Evolutionary conservation across 495 filamentous ascomycete genomes (phyloP).

Genomic region (Schizothecium vesticola): DNA sequence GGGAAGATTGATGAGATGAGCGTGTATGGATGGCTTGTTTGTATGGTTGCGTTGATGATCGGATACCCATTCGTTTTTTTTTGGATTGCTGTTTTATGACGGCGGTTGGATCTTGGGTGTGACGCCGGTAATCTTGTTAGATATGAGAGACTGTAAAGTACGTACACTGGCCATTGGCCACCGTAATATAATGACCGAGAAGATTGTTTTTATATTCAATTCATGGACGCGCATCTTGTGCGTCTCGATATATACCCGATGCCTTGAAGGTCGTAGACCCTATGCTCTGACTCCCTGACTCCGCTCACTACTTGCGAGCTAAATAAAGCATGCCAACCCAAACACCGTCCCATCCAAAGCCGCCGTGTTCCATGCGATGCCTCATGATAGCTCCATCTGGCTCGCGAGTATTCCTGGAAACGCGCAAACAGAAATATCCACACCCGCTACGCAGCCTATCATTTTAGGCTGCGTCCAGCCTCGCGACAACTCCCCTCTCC

Average conservation of each 20-base stretch:
- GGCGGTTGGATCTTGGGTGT: not conserved
- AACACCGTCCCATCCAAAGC: not conserved
- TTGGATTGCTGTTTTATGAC: not conserved
- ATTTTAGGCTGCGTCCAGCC: not conserved
- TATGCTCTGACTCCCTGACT: not conserved
- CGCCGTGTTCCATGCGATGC: not conserved
- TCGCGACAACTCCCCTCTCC: not conserved
- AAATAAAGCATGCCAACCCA: not conserved
- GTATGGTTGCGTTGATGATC: not conserved
- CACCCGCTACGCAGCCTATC: not conserved
- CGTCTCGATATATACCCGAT: not conserved
- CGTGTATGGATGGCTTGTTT: no score
- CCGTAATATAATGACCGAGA: not conserved
- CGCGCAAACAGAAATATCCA: no score
- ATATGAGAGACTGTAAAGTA: not conserved
- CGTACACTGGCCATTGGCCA: not conserved
- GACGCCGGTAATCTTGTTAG: not conserved
- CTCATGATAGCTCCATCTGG: not conserved
- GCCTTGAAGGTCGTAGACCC: not conserved
- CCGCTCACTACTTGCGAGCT: not conserved
- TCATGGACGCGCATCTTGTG: not conserved
- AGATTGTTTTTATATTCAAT: not conserved
- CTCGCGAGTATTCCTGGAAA: not conserved
- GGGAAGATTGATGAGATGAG: no score
- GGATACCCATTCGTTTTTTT: not conserved